A percentile compares a stretch with the other conserved stretches of the same genome.
phyloP scores from a whole-genome alignment of 2,329 filamentous ascomycete species.

The Fusarium paranaense region DNA sequence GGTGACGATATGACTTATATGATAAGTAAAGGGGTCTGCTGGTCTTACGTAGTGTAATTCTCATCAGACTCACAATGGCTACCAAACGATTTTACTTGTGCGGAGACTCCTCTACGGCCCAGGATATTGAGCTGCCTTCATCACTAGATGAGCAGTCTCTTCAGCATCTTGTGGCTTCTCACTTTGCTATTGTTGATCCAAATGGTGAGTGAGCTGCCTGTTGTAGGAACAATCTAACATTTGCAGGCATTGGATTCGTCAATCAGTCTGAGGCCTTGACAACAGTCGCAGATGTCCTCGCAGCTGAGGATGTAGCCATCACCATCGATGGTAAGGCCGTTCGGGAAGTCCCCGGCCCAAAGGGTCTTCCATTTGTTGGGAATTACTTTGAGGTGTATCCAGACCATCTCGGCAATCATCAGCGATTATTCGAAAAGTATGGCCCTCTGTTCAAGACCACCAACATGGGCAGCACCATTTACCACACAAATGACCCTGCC shows the following conservation, averaged over 20 bases:
- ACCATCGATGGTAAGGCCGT: slow-evolving; percentile 62
- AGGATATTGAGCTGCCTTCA: slow-evolving; percentile 52
- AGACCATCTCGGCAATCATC: slow-evolving; percentile 68
- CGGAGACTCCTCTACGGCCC: slow-evolving; percentile 51
- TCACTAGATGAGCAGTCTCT: slow-evolving; percentile 52
- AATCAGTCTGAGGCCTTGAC: slow-evolving; percentile 47
- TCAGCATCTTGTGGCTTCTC: slow-evolving; percentile 53
- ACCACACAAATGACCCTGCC: slow-evolving; percentile 63
- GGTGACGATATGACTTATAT: not conserved
- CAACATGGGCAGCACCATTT: slow-evolving; percentile 62
- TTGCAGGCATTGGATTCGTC: slow-evolving; percentile 53
- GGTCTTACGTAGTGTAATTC: not conserved
- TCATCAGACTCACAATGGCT: slow-evolving; percentile 44
- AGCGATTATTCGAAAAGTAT: slow-evolving; percentile 64
- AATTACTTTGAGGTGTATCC: slow-evolving; percentile 67
- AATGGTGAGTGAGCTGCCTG: slow-evolving; percentile 44
- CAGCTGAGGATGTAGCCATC: slow-evolving; percentile 52
- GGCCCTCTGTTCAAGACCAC: slow-evolving; percentile 64
- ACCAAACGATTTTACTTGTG: slow-evolving; percentile 56
- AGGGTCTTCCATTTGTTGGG: slow-evolving; percentile 61
- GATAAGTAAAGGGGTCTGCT: slow-evolving; percentile 25
- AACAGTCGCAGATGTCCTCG: slow-evolving; percentile 50
- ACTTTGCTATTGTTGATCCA: slow-evolving; percentile 58
- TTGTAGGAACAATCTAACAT: not conserved
- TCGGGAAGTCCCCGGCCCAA: slow-evolving; percentile 62